Percentiles rank a stretch among this genome's conserved stretches.
phyloP scores from a whole-genome alignment of 2,329 filamentous ascomycete genomes.

The Fusarium sp. region DNA sequence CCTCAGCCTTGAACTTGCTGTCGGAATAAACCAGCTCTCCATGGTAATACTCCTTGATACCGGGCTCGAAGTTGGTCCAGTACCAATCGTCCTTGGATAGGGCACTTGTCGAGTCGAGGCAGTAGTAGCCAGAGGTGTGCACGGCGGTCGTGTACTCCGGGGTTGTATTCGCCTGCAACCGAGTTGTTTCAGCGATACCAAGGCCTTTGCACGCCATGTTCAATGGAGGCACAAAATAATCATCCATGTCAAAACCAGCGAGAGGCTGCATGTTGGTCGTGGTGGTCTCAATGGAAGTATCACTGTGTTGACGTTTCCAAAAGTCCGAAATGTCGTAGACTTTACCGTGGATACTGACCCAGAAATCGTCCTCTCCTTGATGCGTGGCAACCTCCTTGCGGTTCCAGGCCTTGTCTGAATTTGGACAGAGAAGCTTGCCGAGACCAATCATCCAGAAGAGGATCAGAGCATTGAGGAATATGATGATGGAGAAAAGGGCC shows the following conservation, averaged over 20 bases:
- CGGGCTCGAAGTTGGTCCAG: constrained; percentile 76
- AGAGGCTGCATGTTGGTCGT: constrained; percentile 79
- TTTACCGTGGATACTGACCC: constrained; percentile 85
- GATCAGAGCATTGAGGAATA: constrained; percentile 82
- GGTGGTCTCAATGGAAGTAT: constrained; percentile 71
- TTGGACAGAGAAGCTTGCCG: constrained; percentile 87
- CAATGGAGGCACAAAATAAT: constrained; percentile 86
- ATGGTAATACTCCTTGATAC: constrained; percentile 87
- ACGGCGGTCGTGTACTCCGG: constrained; percentile 65
- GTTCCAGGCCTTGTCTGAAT: constrained; percentile 91
- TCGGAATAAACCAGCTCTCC: constrained; percentile 83
- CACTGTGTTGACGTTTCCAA: constrained; percentile 87
- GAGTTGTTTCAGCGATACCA: constrained; percentile 68
- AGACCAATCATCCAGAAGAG: constrained; percentile 95
- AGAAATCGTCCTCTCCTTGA: constrained; percentile 81
- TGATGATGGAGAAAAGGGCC: constrained; percentile 83
- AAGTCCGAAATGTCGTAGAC: constrained; percentile 96
- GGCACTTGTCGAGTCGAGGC: constrained; percentile 65
- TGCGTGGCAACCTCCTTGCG: constrained; percentile 77
- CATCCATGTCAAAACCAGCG: constrained; percentile 81
- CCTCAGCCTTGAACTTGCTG: constrained; percentile 71
- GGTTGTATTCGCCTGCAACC: constrained; percentile 75
- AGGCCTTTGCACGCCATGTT: constrained; percentile 79
- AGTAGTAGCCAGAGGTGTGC: constrained; percentile 78
- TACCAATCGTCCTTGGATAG: constrained; percentile 83